Percentiles rank a stretch among this genome's conserved stretches.
phyloP scores from a whole-genome alignment of 164 flowering plant species.

The Taxillus chinensis region DNA sequence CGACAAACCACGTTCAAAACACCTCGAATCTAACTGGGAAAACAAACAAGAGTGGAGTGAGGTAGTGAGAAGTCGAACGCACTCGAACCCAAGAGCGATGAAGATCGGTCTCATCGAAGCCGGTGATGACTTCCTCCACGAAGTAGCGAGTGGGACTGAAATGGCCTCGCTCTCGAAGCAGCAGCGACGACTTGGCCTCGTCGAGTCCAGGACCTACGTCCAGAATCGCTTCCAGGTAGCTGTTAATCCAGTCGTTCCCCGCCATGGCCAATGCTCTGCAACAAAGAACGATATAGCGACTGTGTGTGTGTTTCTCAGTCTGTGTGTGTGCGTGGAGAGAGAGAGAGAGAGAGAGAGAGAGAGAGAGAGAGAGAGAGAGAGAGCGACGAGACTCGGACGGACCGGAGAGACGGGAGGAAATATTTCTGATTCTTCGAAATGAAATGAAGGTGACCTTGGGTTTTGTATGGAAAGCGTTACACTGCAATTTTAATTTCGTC shows the following conservation, averaged over 20 bases:
- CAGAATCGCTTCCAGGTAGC: slow-evolving; percentile 93
- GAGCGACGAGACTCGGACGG: not conserved
- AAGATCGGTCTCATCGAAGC: slow-evolving; percentile 98
- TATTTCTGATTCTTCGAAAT: too few species aligned
- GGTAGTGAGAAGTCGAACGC: not conserved
- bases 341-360: not conserved
- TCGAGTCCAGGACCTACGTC: slow-evolving; percentile 77
- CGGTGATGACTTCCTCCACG: slow-evolving; percentile 94
- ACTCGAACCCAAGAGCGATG: slow-evolving; percentile 92
- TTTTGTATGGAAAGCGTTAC: too few species aligned
- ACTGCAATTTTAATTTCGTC: too few species aligned
- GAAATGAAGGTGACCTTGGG: too few species aligned
- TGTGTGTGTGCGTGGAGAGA: not conserved
- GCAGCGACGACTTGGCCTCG: slow-evolving; percentile 51
- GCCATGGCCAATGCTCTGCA: slow-evolving; percentile 44
- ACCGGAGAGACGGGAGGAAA: too few species aligned
- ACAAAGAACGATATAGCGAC: slow-evolving; percentile 6
- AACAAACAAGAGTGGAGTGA: not conserved
- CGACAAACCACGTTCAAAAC: not conserved
- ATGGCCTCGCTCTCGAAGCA: slow-evolving; percentile 84
- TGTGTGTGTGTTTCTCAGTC: too few species aligned
- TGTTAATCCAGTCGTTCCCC: slow-evolving; percentile 98
- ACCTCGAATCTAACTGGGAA: not conserved
- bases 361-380: not conserved
- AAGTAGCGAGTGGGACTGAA: slow-evolving; percentile 95